Conservation (phyloP, 768 basidiomycete species). For the Lentinula sp. region DNA sequence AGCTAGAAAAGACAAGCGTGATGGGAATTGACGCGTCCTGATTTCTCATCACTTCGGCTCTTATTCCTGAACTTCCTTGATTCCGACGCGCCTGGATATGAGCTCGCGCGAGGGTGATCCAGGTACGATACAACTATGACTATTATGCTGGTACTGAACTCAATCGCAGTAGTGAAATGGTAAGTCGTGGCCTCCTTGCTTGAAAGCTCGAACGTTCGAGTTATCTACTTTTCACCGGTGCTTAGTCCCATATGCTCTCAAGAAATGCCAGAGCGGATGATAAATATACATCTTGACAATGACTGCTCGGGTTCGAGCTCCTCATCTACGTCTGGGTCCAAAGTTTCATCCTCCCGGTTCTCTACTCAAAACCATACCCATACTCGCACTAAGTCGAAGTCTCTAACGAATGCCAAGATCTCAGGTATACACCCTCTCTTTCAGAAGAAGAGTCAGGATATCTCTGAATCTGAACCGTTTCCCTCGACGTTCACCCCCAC, state of each 20-base stretch:
- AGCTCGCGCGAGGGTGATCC: not conserved
- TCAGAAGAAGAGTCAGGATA: conserved; percentile 15
- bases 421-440: conserved; percentile 39
- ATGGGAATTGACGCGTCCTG: not conserved
- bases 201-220: not conserved
- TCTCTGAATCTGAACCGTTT: conserved; percentile 5
- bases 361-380: conserved; percentile 4
- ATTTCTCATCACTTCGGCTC: not conserved
- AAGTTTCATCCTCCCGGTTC: conserved; percentile 9
- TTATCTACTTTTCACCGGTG: not conserved
- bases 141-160: not conserved
- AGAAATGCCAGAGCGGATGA: conserved; percentile 30
- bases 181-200: not conserved
- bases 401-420: conserved; percentile 11
- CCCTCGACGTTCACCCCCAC: not conserved
- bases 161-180: conserved; percentile 2
- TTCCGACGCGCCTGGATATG: not conserved
- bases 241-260: conserved; percentile 44
- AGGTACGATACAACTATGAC: not conserved
- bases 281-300: conserved; percentile 50
- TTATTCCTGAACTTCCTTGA: not conserved
- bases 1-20: not conserved
- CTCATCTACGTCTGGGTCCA: not conserved
- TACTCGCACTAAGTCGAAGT: not conserved
- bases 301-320: conserved; percentile 23